phyloP scores from a whole-genome alignment of 2,329 filamentous ascomycete species.

The Pezizomycotina sp. region DNA sequence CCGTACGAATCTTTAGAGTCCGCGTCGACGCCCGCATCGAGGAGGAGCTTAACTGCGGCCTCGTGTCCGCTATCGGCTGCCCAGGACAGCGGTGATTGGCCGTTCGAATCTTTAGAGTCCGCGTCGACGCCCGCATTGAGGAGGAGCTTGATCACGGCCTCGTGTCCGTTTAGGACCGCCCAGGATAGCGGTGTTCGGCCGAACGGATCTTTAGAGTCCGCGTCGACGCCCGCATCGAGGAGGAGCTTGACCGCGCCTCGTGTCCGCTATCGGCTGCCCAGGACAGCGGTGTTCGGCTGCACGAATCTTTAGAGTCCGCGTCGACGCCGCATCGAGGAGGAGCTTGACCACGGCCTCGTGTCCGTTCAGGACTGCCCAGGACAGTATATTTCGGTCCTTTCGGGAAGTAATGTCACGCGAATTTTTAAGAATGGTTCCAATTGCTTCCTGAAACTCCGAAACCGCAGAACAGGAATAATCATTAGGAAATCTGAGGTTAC shows the following conservation, averaged over 20 bases:
- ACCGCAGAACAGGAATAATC: not conserved
- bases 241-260: slow-evolving; percentile 16
- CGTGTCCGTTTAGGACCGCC: slow-evolving; percentile 21
- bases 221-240: slow-evolving; percentile 5
- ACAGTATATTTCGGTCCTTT: slow-evolving; percentile 20
- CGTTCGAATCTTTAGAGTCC: slow-evolving; percentile 6
- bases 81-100: slow-evolving; percentile 9
- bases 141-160: slow-evolving; percentile 19
- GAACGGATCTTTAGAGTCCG: slow-evolving; percentile 4
- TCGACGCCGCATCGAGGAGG: slow-evolving; percentile 21
- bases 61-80: slow-evolving; percentile 15
- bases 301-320: slow-evolving; percentile 15
- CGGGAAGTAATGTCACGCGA: slow-evolving; percentile 22
- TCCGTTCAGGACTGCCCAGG: slow-evolving; percentile 24
- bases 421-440: slow-evolving; percentile 20
- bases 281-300: slow-evolving; percentile 8
- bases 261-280: slow-evolving; percentile 8
- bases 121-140: slow-evolving; percentile 9
- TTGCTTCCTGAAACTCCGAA: not conserved
- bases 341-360: slow-evolving; percentile 21
- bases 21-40: slow-evolving; percentile 10
- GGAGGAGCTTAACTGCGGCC: slow-evolving; percentile 4
- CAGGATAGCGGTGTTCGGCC: slow-evolving; percentile 11
- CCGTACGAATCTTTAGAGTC: slow-evolving; percentile 21
- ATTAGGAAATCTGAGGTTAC: not conserved